These are phyloP conservation scores for Lasiosphaeria ovina DNA, from an alignment of 495 filamentous ascomycete genomes.

Conservation along the genomic window DNA sequence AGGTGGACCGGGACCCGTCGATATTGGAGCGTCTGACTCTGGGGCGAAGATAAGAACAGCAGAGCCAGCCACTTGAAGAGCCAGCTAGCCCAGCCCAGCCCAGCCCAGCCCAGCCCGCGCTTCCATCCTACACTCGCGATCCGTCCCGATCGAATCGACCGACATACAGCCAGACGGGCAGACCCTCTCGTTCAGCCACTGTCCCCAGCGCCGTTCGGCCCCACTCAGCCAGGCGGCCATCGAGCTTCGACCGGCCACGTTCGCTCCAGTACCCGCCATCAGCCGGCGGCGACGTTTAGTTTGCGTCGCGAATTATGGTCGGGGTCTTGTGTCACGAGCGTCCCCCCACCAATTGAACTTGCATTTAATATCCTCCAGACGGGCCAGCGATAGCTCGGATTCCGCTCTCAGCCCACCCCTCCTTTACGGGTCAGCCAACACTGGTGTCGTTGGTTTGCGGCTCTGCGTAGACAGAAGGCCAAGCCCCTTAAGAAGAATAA, in stretches of 20 bases:
- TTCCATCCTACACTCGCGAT: background rate
- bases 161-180: background rate
- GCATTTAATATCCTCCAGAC: conserved; percentile 30
- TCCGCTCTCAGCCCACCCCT: background rate
- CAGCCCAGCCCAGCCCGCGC: background rate
- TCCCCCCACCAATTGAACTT: conserved; percentile 26
- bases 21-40: conserved; percentile 16
- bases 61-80: conserved; percentile 12
- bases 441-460: conserved; percentile 17
- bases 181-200: no score
- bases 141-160: background rate
- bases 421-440: background rate
- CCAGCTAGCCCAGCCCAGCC: background rate
- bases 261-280: conserved; percentile 13
- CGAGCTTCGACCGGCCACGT: background rate
- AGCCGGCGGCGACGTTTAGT: conserved; percentile 21
- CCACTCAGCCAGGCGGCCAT: background rate
- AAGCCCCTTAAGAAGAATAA: conserved; percentile 1
- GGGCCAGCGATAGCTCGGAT: conserved; percentile 11
- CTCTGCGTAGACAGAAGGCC: conserved; percentile 16
- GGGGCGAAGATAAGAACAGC: conserved; percentile 18
- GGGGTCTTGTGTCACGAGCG: conserved; percentile 26
- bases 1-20: conserved; percentile 9
- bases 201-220: no score
- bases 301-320: conserved; percentile 26